Conservation (phyloP, 148 eudicot species). For the Fallopia convolvulus region DNA sequence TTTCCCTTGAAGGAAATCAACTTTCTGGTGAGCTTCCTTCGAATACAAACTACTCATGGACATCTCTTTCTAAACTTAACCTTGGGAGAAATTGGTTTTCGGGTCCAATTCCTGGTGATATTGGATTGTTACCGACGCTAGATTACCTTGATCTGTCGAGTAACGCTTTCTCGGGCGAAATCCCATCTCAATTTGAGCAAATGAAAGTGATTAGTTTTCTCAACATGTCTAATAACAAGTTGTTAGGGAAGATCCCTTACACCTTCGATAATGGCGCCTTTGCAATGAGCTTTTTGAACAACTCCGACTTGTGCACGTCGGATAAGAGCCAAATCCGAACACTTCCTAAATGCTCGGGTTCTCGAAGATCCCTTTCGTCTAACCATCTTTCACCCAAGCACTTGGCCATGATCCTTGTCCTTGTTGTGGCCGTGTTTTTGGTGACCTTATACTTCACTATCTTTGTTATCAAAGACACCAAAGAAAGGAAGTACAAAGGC, state of each 20-base stretch:
- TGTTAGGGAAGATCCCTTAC: conserved; percentile 47
- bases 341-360: conserved; percentile 36
- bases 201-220: conserved; percentile 29
- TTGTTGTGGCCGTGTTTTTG: conserved; percentile 24
- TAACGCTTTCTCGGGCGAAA: conserved; percentile 47
- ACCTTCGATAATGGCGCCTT: conserved; percentile 49
- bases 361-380: conserved; percentile 1
- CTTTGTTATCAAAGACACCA: conserved; percentile 19
- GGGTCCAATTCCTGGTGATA: conserved; percentile 39
- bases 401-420: conserved; percentile 32
- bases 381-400: conserved; percentile 19
- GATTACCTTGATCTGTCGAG: conserved; percentile 40
- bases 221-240: conserved; percentile 53
- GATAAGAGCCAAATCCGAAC: conserved; percentile 16
- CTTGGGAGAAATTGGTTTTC: conserved; percentile 45
- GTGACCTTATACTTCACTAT: conserved; percentile 23
- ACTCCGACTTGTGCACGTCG: conserved; percentile 44
- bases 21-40: conserved; percentile 62
- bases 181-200: conserved; percentile 46
- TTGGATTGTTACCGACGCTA: conserved; percentile 49
- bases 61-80: conserved; percentile 33
- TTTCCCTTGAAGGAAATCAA: conserved; percentile 50
- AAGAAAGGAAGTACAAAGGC: conserved; percentile 22
- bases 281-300: conserved; percentile 45
- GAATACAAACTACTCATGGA: conserved; percentile 45